Evolutionary conservation across 805 yeast species (phyloP).

Genomic region (Nakazawaea wyomingensis): DNA sequence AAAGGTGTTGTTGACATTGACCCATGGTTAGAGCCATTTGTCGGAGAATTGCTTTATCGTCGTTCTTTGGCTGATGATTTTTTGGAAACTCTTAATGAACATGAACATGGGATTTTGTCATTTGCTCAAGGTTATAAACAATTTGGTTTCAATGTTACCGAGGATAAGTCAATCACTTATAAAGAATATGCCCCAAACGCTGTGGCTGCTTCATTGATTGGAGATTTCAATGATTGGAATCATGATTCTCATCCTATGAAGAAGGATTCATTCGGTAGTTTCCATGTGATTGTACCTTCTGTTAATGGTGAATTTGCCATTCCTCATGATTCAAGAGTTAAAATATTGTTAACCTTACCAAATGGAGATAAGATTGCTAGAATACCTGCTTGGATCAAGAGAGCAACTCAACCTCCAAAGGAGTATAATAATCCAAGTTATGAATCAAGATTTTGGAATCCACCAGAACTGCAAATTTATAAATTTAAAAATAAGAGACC

Average conservation of each 20-base stretch:
- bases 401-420: conserved; percentile 74
- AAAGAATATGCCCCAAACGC: conserved; percentile 94
- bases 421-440: conserved; percentile 45
- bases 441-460: conserved; percentile 95
- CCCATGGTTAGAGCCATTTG: conserved; percentile 82
- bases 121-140: conserved; percentile 73
- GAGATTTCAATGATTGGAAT: conserved; percentile 90
- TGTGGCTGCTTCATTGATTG: conserved; percentile 65
- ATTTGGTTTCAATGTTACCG: conserved; percentile 71
- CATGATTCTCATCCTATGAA: conserved; percentile 47
- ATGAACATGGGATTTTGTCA: conserved; percentile 60
- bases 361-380: conserved; percentile 72
- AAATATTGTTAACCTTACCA: conserved; percentile 59
- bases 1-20: conserved; percentile 68
- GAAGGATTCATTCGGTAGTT: conserved; percentile 67
- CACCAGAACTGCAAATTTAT: conserved; percentile 39
- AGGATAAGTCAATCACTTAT: conserved; percentile 51
- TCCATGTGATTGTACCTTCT: conserved; percentile 57
- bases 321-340: conserved; percentile 76
- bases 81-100: conserved; percentile 45
- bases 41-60: conserved; percentile 63
- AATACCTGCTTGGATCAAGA: conserved; percentile 81
- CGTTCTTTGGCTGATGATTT: conserved; percentile 62
- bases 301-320: conserved; percentile 53
- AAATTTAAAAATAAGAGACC: conserved; percentile 66